Conservation (phyloP, 192 early-diverging fungal species). For the Pilaira anomala region DNA sequence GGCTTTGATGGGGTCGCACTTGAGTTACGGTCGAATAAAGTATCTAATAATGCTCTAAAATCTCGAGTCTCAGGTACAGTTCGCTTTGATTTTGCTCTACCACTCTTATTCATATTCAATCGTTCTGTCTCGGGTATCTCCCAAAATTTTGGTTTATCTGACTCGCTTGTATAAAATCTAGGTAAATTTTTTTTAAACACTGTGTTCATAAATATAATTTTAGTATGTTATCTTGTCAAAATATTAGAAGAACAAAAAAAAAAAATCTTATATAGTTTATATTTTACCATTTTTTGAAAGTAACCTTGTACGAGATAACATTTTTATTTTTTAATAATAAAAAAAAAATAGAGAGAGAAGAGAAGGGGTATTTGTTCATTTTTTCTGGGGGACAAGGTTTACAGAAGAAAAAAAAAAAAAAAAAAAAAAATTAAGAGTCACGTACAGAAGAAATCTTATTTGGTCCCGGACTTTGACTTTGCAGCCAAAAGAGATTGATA, state of each 20-base stretch:
- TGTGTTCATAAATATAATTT: no score
- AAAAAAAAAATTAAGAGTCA: no score
- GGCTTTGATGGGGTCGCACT: not conserved
- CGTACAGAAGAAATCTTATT: no score
- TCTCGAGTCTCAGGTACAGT: not conserved
- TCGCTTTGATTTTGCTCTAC: not conserved
- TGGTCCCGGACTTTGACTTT: no score
- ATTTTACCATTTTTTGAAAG: no score
- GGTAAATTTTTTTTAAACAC: no score
- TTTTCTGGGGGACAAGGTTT: not conserved
- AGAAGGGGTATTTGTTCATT: not conserved
- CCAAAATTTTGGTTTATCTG: not conserved
- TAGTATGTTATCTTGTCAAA: no score
- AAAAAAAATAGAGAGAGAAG: not conserved
- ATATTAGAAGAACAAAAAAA: no score
- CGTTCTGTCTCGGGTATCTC: not conserved
- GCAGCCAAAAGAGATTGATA: not conserved
- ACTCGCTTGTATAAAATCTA: not conserved
- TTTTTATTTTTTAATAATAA: no score
- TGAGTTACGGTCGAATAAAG: not conserved
- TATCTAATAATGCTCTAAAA: conserved; percentile 3
- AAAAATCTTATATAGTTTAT: no score
- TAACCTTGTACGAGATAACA: no score
- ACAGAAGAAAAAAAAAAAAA: not conserved
- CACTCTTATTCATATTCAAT: not conserved